Percentiles rank a stretch among this genome's conserved stretches.
Evolutionary conservation across 2,329 filamentous ascomycete species (phyloP).

Genomic region (Magnaporthiopsis rhizophila): DNA sequence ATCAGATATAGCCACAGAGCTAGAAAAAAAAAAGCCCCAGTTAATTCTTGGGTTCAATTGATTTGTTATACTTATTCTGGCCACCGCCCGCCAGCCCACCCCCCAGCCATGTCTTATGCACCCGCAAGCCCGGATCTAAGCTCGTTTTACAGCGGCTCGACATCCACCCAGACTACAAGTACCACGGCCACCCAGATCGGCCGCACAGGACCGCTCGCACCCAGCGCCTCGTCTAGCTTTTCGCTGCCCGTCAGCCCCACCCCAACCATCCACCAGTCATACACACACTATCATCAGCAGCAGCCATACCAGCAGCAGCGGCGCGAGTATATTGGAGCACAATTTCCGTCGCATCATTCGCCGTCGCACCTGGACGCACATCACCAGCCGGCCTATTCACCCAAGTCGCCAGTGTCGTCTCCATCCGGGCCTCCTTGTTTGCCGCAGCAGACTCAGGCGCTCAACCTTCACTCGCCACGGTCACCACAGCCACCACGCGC

Average conservation of each 20-base stretch:
- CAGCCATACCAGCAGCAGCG: not conserved
- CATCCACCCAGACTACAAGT: not conserved
- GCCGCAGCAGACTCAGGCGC: not conserved
- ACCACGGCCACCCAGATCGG: slow-evolving; percentile 1
- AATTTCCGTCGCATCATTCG: too few relatives aligned
- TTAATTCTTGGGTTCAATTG: too few relatives aligned
- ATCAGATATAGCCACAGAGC: not conserved
- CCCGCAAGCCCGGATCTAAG: slow-evolving; percentile 9
- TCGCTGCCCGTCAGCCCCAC: slow-evolving; percentile 6
- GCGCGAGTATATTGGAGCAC: too few relatives aligned
- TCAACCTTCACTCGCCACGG: not conserved
- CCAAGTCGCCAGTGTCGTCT: too few relatives aligned
- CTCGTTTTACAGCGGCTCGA: slow-evolving; percentile 8
- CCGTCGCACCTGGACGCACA: too few relatives aligned
- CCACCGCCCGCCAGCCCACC: too few relatives aligned
- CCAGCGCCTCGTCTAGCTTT: not conserved
- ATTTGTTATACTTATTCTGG: too few relatives aligned
- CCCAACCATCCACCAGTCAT: slow-evolving; percentile 8
- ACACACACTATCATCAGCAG: slow-evolving; percentile 4
- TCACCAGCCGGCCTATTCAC: too few relatives aligned
- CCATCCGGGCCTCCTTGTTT: too few relatives aligned
- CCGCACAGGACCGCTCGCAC: not conserved
- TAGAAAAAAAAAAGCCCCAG: not conserved
- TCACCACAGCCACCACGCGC: too few relatives aligned
- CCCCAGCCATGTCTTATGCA: slow-evolving; percentile 8